Evolutionary conservation across 495 filamentous ascomycete genomes (phyloP).

Genomic region (Hypoxylon fuscum): DNA sequence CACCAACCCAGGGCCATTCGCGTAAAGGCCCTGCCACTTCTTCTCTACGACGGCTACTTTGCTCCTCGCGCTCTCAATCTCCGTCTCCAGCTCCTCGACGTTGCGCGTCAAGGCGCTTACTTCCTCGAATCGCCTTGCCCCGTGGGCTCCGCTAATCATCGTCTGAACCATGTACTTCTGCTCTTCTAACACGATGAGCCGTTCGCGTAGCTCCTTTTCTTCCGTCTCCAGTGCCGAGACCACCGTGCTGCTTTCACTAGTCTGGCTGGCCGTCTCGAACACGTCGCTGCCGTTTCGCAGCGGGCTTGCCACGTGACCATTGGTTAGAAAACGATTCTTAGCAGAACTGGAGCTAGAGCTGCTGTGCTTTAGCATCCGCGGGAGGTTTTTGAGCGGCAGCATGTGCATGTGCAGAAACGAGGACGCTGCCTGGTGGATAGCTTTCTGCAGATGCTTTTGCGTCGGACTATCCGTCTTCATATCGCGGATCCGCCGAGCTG

Average conservation of each 20-base stretch:
- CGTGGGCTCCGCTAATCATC: slow-evolving; percentile 86
- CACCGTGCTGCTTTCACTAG: slow-evolving; percentile 67
- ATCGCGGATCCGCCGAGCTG: slow-evolving; percentile 83
- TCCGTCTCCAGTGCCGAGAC: slow-evolving; percentile 81
- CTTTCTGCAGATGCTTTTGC: slow-evolving; percentile 80
- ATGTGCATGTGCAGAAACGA: slow-evolving; percentile 92
- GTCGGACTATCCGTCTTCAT: slow-evolving; percentile 74
- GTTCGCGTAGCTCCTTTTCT: slow-evolving; percentile 85
- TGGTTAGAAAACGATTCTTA: slow-evolving; percentile 51
- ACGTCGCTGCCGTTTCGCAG: slow-evolving; percentile 54
- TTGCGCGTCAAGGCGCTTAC: slow-evolving; percentile 81
- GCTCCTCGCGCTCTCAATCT: slow-evolving; percentile 74
- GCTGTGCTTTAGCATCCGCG: slow-evolving; percentile 79
- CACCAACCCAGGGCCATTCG: slow-evolving; percentile 29
- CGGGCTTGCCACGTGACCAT: slow-evolving; percentile 48
- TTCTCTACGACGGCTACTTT: slow-evolving; percentile 65
- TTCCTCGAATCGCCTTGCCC: slow-evolving; percentile 87
- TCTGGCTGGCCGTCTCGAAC: slow-evolving; percentile 68
- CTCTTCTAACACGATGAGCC: slow-evolving; percentile 90
- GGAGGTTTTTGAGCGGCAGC: slow-evolving; percentile 87
- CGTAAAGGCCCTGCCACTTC: slow-evolving; percentile 59
- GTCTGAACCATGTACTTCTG: slow-evolving; percentile 90
- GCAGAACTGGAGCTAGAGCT: slow-evolving; percentile 53
- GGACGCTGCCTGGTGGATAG: slow-evolving; percentile 82
- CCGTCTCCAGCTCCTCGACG: slow-evolving; percentile 81